Base-by-base conservation (phyloP, 805 yeast species). In the Lachancea sp. region DNA sequence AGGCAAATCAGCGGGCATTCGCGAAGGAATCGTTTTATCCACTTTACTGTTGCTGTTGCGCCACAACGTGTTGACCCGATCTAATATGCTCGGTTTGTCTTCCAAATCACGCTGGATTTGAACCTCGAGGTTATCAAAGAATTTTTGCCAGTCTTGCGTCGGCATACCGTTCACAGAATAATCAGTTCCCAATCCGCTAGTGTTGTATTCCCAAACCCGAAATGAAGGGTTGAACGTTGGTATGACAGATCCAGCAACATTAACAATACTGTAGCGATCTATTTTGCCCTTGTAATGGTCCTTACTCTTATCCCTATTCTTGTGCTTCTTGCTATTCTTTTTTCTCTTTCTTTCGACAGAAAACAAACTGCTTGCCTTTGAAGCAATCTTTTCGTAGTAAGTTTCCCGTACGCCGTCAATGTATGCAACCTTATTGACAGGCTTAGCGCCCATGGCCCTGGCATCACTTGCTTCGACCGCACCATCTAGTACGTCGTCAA, bases 181-280 rank as follows among this genome's bases (percentile, higher is more conserved):
- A 17, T 50, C 61, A 3, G 57, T 55, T n/a, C 60, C 66, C 38
- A 84, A 58, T 1, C 72, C 82, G 0, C 86, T 74, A 31, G 77
- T 75, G 57, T 87, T 87, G 62, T 87, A 87, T 60, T 87, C 95
- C 93, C 95, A 87, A 2, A 87, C 79, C 51, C 95, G 71, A 49
- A 87, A 58, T 4, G 89, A 86, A 4, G 96, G 89, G 52, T 85
- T 85, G 65, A 81, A 88, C 0, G 95, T 87, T 2, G 96, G 95
- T 12, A 88, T 77, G 12, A 87, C 78, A 45, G 90, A 82, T 1
- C 89, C 80, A 2, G 81, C 73, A 13, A 87, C 77, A 56, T 79
- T 84, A 0, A 83, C 80, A 42, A 87, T 68, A 0, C 88, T 71
- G 58, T 85, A 87, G 36, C 89, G 66, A 50, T 82, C 83, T 29